Evolutionary conservation across 2,329 filamentous ascomycete genomes (phyloP).

Genomic region (Mycogone perniciosa): DNA sequence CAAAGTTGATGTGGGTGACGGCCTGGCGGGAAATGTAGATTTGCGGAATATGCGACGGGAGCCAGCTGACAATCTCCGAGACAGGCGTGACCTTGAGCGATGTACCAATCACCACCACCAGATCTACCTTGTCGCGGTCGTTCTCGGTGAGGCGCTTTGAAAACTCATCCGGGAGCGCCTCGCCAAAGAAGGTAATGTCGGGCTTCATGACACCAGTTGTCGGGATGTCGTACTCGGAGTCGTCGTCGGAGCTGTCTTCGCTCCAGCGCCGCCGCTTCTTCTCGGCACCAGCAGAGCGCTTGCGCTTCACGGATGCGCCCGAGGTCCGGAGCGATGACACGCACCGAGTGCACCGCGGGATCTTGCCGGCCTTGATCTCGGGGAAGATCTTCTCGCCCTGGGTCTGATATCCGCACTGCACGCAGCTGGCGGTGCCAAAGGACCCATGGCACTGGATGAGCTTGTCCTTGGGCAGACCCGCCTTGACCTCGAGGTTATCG

Average conservation of each 20-base stretch:
- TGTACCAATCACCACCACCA: conserved; percentile 94
- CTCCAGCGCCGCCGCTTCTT: conserved; percentile 35
- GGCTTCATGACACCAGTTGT: conserved; percentile 84
- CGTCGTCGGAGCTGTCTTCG: conserved; percentile 36
- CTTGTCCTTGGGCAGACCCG: conserved; percentile 73
- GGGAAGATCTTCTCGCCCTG: conserved; percentile 71
- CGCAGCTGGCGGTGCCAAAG: conserved; percentile 85
- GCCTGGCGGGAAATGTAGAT: conserved; percentile 84
- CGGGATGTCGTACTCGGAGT: conserved; percentile 50
- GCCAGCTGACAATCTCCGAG: conserved; percentile 76
- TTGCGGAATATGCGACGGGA: conserved; percentile 76
- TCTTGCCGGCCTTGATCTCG: conserved; percentile 67
- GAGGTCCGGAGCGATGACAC: conserved; percentile 41
- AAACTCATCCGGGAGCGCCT: conserved; percentile 79
- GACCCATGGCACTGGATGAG: conserved; percentile 95
- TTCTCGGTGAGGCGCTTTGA: conserved; percentile 71
- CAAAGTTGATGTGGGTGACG: conserved; percentile 86
- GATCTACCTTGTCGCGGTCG: conserved; percentile 73
- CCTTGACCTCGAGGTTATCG: conserved; percentile 86
- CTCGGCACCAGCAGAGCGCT: conserved; percentile 34
- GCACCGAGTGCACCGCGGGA: conserved; percentile 74
- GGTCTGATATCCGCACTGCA: conserved; percentile 71
- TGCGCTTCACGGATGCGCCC: conserved; percentile 25
- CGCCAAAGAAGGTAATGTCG: conserved; percentile 97
- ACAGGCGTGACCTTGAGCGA: conserved; percentile 94